Conservation (phyloP, 306 rosid species). For the Lathyrus oleraceus region DNA sequence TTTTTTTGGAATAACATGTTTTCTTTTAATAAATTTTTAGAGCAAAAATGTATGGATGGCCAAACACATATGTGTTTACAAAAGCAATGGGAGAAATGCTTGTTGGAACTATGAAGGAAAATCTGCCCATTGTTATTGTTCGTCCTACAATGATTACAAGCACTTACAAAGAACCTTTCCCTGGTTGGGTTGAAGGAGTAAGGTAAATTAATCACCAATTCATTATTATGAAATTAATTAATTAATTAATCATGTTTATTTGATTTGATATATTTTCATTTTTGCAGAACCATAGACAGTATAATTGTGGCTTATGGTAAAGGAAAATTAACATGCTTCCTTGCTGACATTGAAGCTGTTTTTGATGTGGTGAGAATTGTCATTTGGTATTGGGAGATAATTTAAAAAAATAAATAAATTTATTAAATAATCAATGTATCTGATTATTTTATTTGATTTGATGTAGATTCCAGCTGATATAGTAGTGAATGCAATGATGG, state of each 20-base stretch:
- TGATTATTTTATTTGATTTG: neutral
- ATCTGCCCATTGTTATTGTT: conserved; percentile 45
- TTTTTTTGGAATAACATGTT: neutral
- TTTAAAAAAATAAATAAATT: no score
- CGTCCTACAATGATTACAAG: conserved; percentile 77
- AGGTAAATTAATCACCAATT: conserved; percentile 48
- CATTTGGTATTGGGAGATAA: neutral
- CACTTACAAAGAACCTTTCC: conserved; percentile 78
- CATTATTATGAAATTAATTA: no score
- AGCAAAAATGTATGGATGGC: conserved; percentile 73
- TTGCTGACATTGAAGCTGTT: conserved; percentile 41
- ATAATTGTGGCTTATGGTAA: conserved; percentile 66
- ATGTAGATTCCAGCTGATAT: conserved; percentile 80
- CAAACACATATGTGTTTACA: conserved; percentile 74
- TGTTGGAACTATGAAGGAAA: conserved; percentile 42
- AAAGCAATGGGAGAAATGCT: conserved; percentile 95
- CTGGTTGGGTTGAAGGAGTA: conserved; percentile 84
- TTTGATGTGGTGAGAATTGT: conserved; percentile 54
- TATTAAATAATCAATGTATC: no score
- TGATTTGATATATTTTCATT: neutral
- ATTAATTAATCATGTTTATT: neutral
- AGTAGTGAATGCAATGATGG: conserved; percentile 71
- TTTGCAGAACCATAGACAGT: conserved; percentile 73
- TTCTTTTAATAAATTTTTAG: conserved; percentile 27
- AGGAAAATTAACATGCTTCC: conserved; percentile 62